phyloP scores from a whole-genome alignment of 164 flowering plant genomes.

The Vitis rupestris region DNA sequence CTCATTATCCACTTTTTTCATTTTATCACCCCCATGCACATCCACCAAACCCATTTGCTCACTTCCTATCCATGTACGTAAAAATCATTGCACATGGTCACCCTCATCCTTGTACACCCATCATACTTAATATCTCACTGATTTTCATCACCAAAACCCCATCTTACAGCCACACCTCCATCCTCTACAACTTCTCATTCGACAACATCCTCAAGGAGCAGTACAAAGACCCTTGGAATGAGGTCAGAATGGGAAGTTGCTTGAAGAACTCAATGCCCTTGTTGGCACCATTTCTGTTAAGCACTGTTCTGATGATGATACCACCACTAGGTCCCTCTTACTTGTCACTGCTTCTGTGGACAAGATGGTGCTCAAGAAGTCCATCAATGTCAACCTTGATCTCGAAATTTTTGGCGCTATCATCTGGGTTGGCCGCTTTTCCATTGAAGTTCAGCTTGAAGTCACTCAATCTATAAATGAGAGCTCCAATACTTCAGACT shows the following conservation, averaged over 20 bases:
- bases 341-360: constrained; percentile 96
- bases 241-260: constrained; percentile 74
- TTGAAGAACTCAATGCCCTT: no score
- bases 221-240: constrained; percentile 95
- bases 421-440: constrained; percentile 92
- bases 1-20: no score
- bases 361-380: constrained; percentile 83
- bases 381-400: constrained; percentile 72
- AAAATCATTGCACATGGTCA: no score
- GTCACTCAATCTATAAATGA: neutral
- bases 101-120: no score
- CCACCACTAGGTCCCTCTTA: constrained; percentile 85
- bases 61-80: no score
- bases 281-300: no score
- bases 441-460: constrained; percentile 84
- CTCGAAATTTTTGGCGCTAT: constrained; percentile 75
- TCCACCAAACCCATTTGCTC: no score
- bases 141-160: constrained; percentile 49
- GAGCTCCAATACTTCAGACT: constrained; percentile 35
- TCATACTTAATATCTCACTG: no score
- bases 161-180: constrained; percentile 64
- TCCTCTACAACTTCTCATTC: constrained; percentile 63
- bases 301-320: constrained; percentile 72
- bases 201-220: constrained; percentile 85
- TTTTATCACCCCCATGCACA: no score